These are phyloP conservation scores for Aciculosporium take DNA, from an alignment of 2,329 filamentous ascomycete genomes.

Conservation along the genomic window DNA sequence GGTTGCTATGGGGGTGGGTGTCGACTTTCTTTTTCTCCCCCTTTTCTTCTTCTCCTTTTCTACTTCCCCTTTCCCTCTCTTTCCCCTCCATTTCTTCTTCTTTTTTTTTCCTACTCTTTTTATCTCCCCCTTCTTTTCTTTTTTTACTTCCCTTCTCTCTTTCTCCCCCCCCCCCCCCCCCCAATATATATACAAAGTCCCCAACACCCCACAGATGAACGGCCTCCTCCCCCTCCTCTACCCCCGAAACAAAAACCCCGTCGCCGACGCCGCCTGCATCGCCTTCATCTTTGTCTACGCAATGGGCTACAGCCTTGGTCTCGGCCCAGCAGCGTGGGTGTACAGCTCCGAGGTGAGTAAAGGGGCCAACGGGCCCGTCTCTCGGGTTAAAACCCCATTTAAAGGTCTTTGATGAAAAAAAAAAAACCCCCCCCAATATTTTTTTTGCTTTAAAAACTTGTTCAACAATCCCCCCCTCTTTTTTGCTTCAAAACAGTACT, in stretches of 20 bases:
- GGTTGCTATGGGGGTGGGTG: conserved; percentile 34
- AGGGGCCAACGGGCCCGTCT: too few species aligned
- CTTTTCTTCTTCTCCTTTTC: not conserved
- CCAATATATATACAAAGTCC: too few species aligned
- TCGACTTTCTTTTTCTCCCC: not conserved
- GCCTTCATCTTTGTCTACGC: conserved; percentile 45
- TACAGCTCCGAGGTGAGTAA: conserved; percentile 40
- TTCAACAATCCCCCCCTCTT: too few species aligned
- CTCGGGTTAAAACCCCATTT: not conserved
- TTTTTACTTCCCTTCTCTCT: too few species aligned
- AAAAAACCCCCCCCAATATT: not conserved
- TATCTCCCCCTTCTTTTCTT: too few species aligned
- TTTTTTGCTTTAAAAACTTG: not conserved
- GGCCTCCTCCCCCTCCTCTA: conserved; percentile 36
- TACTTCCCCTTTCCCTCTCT: not conserved
- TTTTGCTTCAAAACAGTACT: not conserved
- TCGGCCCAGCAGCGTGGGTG: conserved; percentile 43
- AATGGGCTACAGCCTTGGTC: conserved; percentile 42
- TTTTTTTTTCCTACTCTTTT: too few species aligned
- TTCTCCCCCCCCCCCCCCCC: too few species aligned
- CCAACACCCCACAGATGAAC: too few species aligned
- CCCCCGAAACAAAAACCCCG: conserved; percentile 31
- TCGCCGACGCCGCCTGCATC: conserved; percentile 35
- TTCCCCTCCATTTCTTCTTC: not conserved
- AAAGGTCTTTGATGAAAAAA: not conserved